These are phyloP conservation scores for Testicularia cyperi DNA, from an alignment of 1,284 basidiomycete species.

Conservation along the genomic window DNA sequence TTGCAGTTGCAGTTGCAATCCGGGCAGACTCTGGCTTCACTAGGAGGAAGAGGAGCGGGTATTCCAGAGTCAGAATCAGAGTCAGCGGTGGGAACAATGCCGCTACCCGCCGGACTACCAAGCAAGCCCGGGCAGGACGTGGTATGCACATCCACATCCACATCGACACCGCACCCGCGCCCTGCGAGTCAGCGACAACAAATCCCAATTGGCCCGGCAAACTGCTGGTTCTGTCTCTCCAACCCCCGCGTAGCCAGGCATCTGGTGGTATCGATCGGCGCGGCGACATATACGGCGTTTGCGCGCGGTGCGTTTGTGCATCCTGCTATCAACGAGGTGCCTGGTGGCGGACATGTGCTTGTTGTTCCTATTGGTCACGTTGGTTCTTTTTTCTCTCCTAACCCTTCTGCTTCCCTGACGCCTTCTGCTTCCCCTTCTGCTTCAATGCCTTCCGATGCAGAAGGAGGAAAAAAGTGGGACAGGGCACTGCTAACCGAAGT, in stretches of 20 bases:
- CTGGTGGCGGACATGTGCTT: conserved; percentile 51
- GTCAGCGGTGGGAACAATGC: conserved; percentile 3
- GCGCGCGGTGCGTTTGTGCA: conserved; percentile 50
- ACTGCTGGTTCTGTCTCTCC: conserved; percentile 59
- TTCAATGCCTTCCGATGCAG: no score
- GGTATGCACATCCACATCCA: no score
- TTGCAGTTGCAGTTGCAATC: no score
- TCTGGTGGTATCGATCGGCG: conserved; percentile 47
- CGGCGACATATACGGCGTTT: conserved; percentile 49
- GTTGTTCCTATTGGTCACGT: conserved; percentile 49
- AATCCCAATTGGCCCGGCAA: conserved; percentile 47
- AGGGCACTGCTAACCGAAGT: no score
- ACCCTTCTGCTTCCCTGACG: conserved; percentile 5
- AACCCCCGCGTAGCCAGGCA: conserved; percentile 51
- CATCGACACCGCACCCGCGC: no score
- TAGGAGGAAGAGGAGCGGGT: neutral
- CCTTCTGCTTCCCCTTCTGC: no score
- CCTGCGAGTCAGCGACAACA: conserved; percentile 2
- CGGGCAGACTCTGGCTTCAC: no score
- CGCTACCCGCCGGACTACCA: conserved; percentile 19
- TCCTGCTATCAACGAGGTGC: conserved; percentile 19
- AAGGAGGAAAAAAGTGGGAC: neutral
- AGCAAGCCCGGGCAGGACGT: conserved; percentile 4
- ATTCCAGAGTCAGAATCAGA: neutral
- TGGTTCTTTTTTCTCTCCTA: conserved; percentile 7